Conservation (phyloP, 768 basidiomycete species). For the Pisolithus albus region DNA sequence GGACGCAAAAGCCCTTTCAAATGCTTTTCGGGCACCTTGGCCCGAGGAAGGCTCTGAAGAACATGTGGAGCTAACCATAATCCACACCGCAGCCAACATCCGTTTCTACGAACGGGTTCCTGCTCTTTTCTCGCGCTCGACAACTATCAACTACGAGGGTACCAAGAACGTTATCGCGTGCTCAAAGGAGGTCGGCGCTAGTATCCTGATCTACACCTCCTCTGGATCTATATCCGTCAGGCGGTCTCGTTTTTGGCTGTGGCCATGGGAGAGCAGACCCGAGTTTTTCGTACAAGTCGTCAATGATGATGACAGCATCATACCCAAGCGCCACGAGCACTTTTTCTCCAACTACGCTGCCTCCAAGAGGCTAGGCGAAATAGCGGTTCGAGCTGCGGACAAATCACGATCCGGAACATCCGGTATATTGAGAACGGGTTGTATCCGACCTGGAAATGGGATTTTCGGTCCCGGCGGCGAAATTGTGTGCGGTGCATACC, state of each 20-base stretch:
- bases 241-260: slow-evolving; percentile 55
- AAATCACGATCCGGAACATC: slow-evolving; percentile 24
- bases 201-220: slow-evolving; percentile 62
- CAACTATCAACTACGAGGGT: slow-evolving; percentile 58
- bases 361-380: slow-evolving; percentile 56
- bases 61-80: slow-evolving; percentile 51
- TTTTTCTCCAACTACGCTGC: slow-evolving; percentile 78
- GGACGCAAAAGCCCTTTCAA: slow-evolving; percentile 43
- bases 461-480: slow-evolving; percentile 74
- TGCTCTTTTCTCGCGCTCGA: slow-evolving; percentile 46
- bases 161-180: slow-evolving; percentile 63
- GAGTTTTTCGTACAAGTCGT: slow-evolving; percentile 54
- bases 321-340: slow-evolving; percentile 49
- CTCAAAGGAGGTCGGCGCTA: slow-evolving; percentile 47
- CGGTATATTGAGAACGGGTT: slow-evolving; percentile 54
- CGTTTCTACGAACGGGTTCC: slow-evolving; percentile 66
- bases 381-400: slow-evolving; percentile 37
- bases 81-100: slow-evolving; percentile 73
- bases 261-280: slow-evolving; percentile 69
- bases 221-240: slow-evolving; percentile 60
- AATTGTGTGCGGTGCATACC: slow-evolving; percentile 56
- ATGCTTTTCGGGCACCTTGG: slow-evolving; percentile 65
- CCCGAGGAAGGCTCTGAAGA: slow-evolving; percentile 24
- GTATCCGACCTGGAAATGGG: slow-evolving; percentile 73
- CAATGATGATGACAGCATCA: slow-evolving; percentile 48